Percentiles rank a stretch among this genome's conserved stretches.
phyloP scores from a whole-genome alignment of 495 filamentous ascomycete species.

The Penicillium verhagenii region DNA sequence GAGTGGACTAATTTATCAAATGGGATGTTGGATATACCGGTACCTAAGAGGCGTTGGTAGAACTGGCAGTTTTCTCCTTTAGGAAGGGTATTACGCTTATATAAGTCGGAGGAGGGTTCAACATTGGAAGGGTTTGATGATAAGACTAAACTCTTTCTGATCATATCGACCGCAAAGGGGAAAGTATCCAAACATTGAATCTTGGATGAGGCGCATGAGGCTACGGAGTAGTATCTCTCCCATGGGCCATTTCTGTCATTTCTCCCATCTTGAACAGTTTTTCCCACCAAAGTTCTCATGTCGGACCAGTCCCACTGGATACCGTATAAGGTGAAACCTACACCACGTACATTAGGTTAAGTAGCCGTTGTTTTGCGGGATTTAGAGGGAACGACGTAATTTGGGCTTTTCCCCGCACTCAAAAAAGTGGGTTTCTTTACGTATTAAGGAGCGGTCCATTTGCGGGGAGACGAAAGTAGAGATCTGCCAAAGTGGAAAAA shows the following conservation, averaged over 20 bases:
- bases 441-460: neutral
- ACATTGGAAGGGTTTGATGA: neutral
- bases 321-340: neutral
- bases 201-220: neutral
- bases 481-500: constrained; percentile 3
- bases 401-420: neutral
- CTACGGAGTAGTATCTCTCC: no score
- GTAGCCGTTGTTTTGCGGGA: neutral
- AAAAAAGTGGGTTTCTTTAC: neutral
- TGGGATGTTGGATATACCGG: neutral
- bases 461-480: neutral
- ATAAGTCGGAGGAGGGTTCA: neutral
- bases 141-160: neutral
- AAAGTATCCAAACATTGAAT: neutral
- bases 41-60: neutral
- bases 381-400: neutral
- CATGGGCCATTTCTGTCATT: no score
- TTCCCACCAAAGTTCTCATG: no score
- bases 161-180: neutral
- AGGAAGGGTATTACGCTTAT: neutral
- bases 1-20: neutral
- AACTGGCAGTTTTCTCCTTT: neutral
- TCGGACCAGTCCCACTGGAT: no score
- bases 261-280: no score
- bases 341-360: no score